Evolutionary conservation across 495 filamentous ascomycete genomes (phyloP).

Genomic region (Tricharina praecox): DNA sequence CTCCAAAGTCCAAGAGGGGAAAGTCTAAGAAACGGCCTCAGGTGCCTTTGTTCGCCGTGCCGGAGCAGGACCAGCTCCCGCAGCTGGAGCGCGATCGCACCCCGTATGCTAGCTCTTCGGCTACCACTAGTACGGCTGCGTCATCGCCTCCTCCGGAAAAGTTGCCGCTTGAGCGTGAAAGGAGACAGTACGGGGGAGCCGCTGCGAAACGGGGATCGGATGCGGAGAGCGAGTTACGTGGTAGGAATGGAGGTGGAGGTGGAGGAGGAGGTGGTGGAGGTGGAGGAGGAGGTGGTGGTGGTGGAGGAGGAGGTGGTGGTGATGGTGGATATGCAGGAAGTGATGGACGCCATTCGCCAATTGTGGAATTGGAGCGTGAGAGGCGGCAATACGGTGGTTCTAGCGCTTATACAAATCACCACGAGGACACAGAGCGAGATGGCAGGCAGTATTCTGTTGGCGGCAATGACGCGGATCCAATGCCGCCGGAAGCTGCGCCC

Average conservation of each 20-base stretch:
- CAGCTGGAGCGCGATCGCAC: constrained; percentile 2
- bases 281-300: no score
- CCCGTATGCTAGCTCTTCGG: constrained; percentile 3
- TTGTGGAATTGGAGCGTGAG: background rate
- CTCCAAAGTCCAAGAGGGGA: background rate
- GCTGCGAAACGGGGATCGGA: background rate
- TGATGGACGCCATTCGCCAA: background rate
- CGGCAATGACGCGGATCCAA: no score
- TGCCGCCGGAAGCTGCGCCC: background rate
- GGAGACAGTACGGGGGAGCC: background rate
- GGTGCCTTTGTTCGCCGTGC: background rate
- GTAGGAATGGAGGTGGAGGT: no score
- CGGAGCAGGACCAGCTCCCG: background rate
- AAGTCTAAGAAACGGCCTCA: constrained; percentile 1
- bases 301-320: no score
- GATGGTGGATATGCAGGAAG: no score
- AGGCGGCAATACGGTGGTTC: background rate
- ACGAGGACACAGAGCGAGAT: no score
- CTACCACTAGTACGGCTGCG: constrained; percentile 1
- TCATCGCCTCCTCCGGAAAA: constrained; percentile 5
- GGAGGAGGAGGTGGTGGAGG: no score
- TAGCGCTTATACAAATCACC: no score
- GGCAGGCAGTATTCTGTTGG: no score
- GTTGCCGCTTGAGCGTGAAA: constrained; percentile 3
- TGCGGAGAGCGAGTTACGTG: background rate